Conservation (phyloP, 805 yeast species). For the Ogataea pilisensis region DNA sequence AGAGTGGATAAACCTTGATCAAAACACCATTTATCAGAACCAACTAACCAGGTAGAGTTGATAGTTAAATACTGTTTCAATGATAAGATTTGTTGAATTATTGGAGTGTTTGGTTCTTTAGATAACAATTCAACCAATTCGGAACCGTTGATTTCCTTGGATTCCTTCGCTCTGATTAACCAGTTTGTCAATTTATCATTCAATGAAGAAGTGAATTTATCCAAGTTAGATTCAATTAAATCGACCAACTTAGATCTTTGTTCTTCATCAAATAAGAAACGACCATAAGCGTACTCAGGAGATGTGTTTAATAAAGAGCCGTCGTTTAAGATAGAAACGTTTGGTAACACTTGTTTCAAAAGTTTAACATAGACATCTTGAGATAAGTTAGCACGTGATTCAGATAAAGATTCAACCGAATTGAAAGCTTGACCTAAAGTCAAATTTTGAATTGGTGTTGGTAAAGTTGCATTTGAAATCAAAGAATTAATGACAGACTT, state of each 20-base stretch:
- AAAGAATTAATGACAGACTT: slow-evolving; percentile 43
- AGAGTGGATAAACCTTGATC: slow-evolving; percentile 91
- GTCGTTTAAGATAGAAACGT: slow-evolving; percentile 49
- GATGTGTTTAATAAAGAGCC: slow-evolving; percentile 55
- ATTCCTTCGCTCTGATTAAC: slow-evolving; percentile 50
- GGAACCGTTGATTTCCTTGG: slow-evolving; percentile 28
- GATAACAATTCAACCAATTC: slow-evolving; percentile 33
- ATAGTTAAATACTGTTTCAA: slow-evolving; percentile 42
- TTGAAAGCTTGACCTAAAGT: slow-evolving; percentile 47
- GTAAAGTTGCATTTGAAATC: slow-evolving; percentile 46
- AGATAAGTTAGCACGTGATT: slow-evolving; percentile 5
- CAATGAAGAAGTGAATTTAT: slow-evolving; percentile 44
- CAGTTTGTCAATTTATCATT: slow-evolving; percentile 63
- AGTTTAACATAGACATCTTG: slow-evolving; percentile 70
- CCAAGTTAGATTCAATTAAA: slow-evolving; percentile 42
- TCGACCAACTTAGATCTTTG: slow-evolving; percentile 42
- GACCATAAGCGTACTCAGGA: slow-evolving; percentile 89
- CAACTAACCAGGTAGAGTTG: slow-evolving; percentile 74
- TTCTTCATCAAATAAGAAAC: slow-evolving; percentile 55
- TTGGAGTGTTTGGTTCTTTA: slow-evolving; percentile 30
- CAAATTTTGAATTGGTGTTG: slow-evolving; percentile 58
- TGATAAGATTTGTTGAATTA: slow-evolving; percentile 35
- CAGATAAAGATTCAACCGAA: slow-evolving; percentile 20
- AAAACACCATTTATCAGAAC: slow-evolving; percentile 94
- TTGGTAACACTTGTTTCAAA: slow-evolving; percentile 55